A percentile compares a stretch with the other conserved stretches of the same genome.
These are phyloP conservation scores for Coccomyxa subellipsoidea DNA, from an alignment of 163 green algal species.

Conservation along the genomic window DNA sequence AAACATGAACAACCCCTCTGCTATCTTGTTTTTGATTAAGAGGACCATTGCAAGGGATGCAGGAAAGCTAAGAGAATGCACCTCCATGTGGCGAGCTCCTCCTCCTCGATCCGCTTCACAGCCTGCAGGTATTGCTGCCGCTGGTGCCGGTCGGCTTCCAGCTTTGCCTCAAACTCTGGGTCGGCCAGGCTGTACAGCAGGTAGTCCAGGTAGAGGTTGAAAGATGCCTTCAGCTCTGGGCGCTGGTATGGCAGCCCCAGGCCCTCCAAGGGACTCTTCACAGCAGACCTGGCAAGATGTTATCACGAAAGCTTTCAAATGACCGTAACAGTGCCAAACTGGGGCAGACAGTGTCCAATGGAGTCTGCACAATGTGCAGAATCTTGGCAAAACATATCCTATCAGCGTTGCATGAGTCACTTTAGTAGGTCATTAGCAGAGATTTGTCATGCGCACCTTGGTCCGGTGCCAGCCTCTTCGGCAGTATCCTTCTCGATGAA, in stretches of 20 bases:
- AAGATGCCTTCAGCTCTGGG: not conserved
- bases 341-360: not conserved
- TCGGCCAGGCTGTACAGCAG: not conserved
- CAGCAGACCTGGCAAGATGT: not conserved
- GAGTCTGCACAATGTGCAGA: too few relatives aligned
- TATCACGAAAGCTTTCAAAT: not conserved
- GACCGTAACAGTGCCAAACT: not conserved
- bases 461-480: not conserved
- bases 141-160: not conserved
- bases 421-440: not conserved
- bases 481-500: not conserved
- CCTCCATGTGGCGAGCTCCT: conserved; percentile 1
- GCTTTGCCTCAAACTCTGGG: not conserved
- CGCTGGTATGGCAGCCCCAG: not conserved
- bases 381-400: too few relatives aligned
- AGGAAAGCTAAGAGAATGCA: too few relatives aligned
- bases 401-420: not conserved
- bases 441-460: not conserved
- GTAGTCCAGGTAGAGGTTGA: conserved; percentile 9
- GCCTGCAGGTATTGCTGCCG: not conserved
- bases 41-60: too few relatives aligned
- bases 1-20: too few relatives aligned
- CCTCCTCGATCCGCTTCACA: not conserved
- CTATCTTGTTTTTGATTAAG: too few relatives aligned
- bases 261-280: not conserved